Base-by-base conservation (phyloP, 1,284 basidiomycete species). In the Chalciporus sp. region DNA sequence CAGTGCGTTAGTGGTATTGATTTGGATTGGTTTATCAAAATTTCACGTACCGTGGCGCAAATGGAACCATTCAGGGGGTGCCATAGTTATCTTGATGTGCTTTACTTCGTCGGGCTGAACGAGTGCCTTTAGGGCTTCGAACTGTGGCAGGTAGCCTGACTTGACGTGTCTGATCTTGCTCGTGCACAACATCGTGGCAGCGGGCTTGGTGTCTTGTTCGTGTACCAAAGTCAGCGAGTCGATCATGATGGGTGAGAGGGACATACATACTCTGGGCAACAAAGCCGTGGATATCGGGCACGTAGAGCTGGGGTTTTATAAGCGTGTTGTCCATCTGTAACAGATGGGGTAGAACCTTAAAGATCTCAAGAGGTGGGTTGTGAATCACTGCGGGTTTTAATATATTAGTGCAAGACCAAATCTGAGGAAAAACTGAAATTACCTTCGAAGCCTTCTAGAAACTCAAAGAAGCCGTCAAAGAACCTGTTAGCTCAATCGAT, bases 1-100 rank as follows among this genome's bases (percentile, higher is more conserved):
- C 3, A 3, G 17, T 56, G 26, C n/a, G n/a, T n/a, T n/a, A 58
- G 43, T 48, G 17, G 9, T 1, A n/a, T 37, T 9, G 8, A 37
- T 37, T n/a, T n/a, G n/a, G n/a, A n/a, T 0, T 6, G 20, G 3
- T 37, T 28, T 12, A 4, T n/a, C n/a, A n/a, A 10, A 39, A 14
- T n/a, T 7, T 31, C 35, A 37, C 56, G 11, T 75, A 51, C 86
- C 86, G 64, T 88, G 86, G 23, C 83, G 82, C 49, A 90, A 79
- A 67, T 90, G 88, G 70, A 84, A 88, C 89, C 88, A 90, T 23
- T 84, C 83, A 3, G 89, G 89, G 1, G 86, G 82, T 60, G 84
- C 88, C 70, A 92, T 4, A 10, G 88, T 91, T 56, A 92, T 70
- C 69, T 92, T 92, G 68, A 90, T 80, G 62, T 80, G 73, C 61